Evolutionary conservation across 2,329 filamentous ascomycete genomes (phyloP), one percentile per base, ranked within the genome.

Genomic region (Fusarium sp.): DNA sequence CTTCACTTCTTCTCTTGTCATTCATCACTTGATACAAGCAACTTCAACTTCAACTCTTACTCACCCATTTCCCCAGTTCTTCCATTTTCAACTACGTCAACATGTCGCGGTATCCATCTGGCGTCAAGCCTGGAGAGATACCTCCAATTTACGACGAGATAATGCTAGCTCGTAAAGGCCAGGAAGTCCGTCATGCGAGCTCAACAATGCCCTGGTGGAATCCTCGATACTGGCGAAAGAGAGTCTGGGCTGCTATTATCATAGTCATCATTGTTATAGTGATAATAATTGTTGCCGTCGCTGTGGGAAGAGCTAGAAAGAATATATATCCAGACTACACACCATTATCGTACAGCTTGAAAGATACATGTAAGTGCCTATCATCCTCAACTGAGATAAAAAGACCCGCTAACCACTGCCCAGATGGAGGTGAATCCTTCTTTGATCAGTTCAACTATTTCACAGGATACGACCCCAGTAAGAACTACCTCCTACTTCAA

Each of bases 371-470:
- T 87, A 75, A 78, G 86, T 76, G 19, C 35, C 10, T 37, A 13
- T 16, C 43, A 28, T 11, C 18, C 13, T 13, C 30, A n/a, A 32
- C 11, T 3, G 9, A 12, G 15, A 19, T 8, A 16, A 18, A 23
- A 46, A 25, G 30, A 61, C 46, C 60, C 42, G 72, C 54, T 60
- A 47, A 58, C 53, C 19, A 57, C n/a, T 44, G 6, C 10, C 18
- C 50, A 88, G 87, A 88, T 73, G 83, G 83, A 23, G 86, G 86
- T 57, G 80, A 84, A 44, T 77, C 72, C 19, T 89, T 89, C 75
- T 89, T 89, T 77, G 86, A 89, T 73, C 84, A 88, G 40, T 89
- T 89, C 75, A 77, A 88, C 73, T 89, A 89, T 73, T 88, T 83
- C 67, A 82, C 80, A 21, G 86, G 83, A 67, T 87, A 83, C 54